These are phyloP conservation scores for Hapsidospora chrysogenum DNA, from an alignment of 495 filamentous ascomycete species.

Conservation along the genomic window DNA sequence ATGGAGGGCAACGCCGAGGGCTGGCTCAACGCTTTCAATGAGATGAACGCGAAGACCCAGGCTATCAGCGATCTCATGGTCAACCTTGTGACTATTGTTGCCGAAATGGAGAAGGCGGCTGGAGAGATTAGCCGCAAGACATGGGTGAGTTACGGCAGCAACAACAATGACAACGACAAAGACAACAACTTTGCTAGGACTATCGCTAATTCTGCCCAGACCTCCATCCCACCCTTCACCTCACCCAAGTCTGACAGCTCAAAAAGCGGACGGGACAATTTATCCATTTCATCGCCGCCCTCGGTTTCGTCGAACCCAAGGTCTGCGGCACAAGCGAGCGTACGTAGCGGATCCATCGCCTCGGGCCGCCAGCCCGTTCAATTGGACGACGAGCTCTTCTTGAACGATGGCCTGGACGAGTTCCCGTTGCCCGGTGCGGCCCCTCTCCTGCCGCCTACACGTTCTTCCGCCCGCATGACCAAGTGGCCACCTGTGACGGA, in stretches of 20 bases:
- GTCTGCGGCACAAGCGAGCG: background rate
- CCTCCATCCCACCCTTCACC: constrained; percentile 2
- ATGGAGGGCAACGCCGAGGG: constrained; percentile 79
- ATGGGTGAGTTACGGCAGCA: constrained; percentile 19
- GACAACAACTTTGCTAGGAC: too few relatives aligned
- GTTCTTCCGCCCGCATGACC: too few relatives aligned
- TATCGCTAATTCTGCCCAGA: background rate
- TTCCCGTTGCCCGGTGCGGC: constrained; percentile 1
- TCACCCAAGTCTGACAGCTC: background rate
- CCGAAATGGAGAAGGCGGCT: constrained; percentile 63
- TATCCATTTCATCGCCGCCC: background rate
- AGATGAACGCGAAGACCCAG: constrained; percentile 47
- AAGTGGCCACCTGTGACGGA: too few relatives aligned
- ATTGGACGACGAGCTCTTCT: background rate
- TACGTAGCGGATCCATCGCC: background rate
- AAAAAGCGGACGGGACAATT: background rate
- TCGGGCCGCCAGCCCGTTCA: background rate
- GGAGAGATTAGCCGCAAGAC: constrained; percentile 54
- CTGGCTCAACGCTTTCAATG: constrained; percentile 62
- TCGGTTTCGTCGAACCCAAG: background rate
- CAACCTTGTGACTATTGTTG: constrained; percentile 48
- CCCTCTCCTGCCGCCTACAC: background rate
- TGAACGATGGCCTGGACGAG: background rate
- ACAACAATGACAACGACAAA: too few relatives aligned
- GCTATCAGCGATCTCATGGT: constrained; percentile 41